These are phyloP conservation scores for Lipomyces kockii DNA, from an alignment of 805 yeast genomes.

Conservation along the genomic window DNA sequence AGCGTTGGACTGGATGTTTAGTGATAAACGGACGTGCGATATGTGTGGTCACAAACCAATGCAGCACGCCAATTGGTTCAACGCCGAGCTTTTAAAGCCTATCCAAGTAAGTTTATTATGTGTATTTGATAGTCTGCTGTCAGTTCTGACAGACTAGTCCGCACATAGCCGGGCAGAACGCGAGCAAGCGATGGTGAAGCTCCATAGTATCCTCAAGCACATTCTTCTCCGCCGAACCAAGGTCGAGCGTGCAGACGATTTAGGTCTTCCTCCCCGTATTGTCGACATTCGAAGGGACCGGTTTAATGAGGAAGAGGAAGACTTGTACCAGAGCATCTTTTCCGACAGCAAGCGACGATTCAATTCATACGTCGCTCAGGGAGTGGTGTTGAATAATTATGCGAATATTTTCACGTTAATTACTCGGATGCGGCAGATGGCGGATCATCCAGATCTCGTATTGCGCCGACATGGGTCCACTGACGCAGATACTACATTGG, in stretches of 20 bases:
- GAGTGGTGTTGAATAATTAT: constrained; percentile 94
- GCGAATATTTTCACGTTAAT: constrained; percentile 96
- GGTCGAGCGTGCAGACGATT: constrained; percentile 93
- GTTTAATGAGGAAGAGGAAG: constrained; percentile 95
- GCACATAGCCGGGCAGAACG: constrained; percentile 83
- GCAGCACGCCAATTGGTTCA: constrained; percentile 94
- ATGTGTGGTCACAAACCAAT: constrained; percentile 88
- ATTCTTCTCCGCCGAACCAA: constrained; percentile 94
- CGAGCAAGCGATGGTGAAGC: constrained; percentile 70
- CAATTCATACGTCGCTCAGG: constrained; percentile 91
- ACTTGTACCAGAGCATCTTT: constrained; percentile 83
- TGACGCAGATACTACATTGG: constrained; percentile 54
- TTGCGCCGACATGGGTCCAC: constrained; percentile 64
- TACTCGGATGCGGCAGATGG: constrained; percentile 96
- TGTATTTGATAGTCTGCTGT: background rate
- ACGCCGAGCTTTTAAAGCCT: constrained; percentile 92
- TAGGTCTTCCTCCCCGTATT: constrained; percentile 94
- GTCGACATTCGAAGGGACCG: constrained; percentile 85
- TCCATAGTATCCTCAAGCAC: constrained; percentile 73
- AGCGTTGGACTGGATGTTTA: constrained; percentile 81
- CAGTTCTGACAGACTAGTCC: constrained; percentile 47
- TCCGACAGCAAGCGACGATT: constrained; percentile 85
- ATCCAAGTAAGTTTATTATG: constrained; percentile 60
- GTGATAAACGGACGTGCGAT: constrained; percentile 83
- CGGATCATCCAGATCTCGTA: constrained; percentile 97